Evolutionary conservation across 257 asterid genomes (phyloP).

Genomic region (Nicotiana otophora): DNA sequence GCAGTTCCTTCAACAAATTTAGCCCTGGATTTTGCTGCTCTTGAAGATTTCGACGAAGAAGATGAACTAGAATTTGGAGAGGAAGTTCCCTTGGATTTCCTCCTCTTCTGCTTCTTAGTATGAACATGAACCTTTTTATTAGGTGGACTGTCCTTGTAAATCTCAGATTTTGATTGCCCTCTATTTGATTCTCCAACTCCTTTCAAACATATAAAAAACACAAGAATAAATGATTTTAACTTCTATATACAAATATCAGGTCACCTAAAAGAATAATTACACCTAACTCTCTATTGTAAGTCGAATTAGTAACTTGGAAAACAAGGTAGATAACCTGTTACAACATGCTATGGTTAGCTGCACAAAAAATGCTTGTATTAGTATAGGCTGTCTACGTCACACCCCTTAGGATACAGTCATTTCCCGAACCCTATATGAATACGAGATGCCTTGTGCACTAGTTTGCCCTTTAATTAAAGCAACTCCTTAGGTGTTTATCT

Average conservation of each 20-base stretch:
- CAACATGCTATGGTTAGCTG: neutral
- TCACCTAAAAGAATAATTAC: neutral
- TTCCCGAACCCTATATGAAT: too few relatives aligned
- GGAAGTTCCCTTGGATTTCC: slow-evolving; percentile 45
- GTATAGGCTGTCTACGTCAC: too few relatives aligned
- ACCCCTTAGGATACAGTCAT: too few relatives aligned
- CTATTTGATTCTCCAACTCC: slow-evolving; percentile 45
- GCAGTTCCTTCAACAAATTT: slow-evolving; percentile 47
- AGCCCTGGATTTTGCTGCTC: slow-evolving; percentile 36
- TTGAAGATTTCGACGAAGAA: slow-evolving; percentile 41
- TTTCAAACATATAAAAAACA: neutral
- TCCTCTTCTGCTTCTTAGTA: slow-evolving; percentile 49
- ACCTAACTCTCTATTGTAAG: neutral
- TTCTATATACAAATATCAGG: neutral
- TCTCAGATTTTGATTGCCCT: slow-evolving; percentile 36
- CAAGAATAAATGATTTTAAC: neutral
- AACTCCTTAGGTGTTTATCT: too few relatives aligned
- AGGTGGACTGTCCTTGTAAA: slow-evolving; percentile 26
- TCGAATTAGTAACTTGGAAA: neutral
- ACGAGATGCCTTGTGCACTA: too few relatives aligned
- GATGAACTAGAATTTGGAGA: slow-evolving; percentile 45
- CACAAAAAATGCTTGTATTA: too few relatives aligned
- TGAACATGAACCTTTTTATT: slow-evolving; percentile 17
- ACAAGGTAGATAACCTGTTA: neutral
- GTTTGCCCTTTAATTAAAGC: too few relatives aligned